These are phyloP conservation scores for Coemansia sp. DNA, from an alignment of 192 early-diverging fungal genomes.

Conservation along the genomic window DNA sequence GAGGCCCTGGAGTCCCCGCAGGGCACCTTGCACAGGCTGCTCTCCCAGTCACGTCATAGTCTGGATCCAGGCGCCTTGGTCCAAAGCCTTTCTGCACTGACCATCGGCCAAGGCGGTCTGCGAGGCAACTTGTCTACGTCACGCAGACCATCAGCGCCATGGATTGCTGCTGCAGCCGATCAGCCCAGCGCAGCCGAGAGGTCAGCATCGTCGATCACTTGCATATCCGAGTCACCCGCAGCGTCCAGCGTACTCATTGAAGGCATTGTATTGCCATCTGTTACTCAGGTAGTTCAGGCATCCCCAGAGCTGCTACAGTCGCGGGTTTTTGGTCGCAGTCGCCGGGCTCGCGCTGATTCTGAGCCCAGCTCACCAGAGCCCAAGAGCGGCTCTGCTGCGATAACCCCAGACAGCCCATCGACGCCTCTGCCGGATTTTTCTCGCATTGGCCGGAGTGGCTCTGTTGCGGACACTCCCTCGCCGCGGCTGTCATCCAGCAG, in stretches of 20 bases:
- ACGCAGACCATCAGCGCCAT: constrained; percentile 23
- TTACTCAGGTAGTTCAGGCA: constrained; percentile 10
- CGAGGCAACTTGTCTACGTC: constrained; percentile 18
- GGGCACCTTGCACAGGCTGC: constrained; percentile 38
- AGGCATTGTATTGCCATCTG: constrained; percentile 13
- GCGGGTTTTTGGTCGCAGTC: neutral
- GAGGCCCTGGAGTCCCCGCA: constrained; percentile 55
- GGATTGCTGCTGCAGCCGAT: constrained; percentile 9
- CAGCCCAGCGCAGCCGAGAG: neutral
- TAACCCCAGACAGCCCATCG: constrained; percentile 9
- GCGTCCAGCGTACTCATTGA: neutral
- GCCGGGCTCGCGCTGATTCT: neutral
- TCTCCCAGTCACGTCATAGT: constrained; percentile 50
- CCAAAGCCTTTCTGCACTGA: constrained; percentile 44
- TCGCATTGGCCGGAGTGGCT: constrained; percentile 5
- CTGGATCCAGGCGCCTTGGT: constrained; percentile 45
- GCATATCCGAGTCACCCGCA: constrained; percentile 4
- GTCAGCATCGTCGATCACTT: constrained; percentile 6
- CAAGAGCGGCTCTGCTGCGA: neutral
- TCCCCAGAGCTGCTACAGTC: neutral
- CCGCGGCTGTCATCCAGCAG: constrained; percentile 9
- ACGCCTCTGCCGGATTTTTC: constrained; percentile 2
- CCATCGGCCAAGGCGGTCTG: constrained; percentile 18
- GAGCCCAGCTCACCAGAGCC: constrained; percentile 2
- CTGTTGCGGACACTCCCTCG: constrained; percentile 19